Conservation (phyloP, 306 rosid species). For the Castanea mollissima region DNA sequence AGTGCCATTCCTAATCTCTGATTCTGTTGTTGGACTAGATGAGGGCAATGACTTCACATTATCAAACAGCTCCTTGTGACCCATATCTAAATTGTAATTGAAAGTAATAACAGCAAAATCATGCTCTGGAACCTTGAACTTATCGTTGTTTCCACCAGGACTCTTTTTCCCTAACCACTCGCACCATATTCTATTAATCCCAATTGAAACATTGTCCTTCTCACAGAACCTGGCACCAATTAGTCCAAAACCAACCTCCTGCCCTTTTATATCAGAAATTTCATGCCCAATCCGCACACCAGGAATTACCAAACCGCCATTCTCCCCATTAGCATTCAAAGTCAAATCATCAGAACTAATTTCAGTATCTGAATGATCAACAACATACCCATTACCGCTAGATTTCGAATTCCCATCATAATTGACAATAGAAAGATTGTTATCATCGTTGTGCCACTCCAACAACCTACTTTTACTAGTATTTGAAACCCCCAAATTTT, state of each 20-base stretch:
- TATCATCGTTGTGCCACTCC: constrained; percentile 34
- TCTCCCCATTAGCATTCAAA: constrained; percentile 21
- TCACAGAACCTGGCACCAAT: constrained; percentile 69
- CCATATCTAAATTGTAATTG: constrained; percentile 59
- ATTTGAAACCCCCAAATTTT: constrained; percentile 27
- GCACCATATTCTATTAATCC: constrained; percentile 79
- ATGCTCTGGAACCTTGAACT: constrained; percentile 45
- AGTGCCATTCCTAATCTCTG: constrained; percentile 30
- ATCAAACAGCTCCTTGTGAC: constrained; percentile 57
- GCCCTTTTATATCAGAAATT: constrained; percentile 48
- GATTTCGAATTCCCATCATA: constrained; percentile 37
- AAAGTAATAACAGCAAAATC: constrained; percentile 65
- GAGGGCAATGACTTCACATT: constrained; percentile 50
- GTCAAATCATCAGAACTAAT: constrained; percentile 28
- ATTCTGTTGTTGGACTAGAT: constrained; percentile 38
- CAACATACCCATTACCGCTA: constrained; percentile 7
- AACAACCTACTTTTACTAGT: constrained; percentile 38
- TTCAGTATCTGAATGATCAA: constrained; percentile 30
- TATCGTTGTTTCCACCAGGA: constrained; percentile 26
- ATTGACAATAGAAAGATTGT: constrained; percentile 61
- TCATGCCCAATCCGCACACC: constrained; percentile 56
- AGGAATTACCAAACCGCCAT: constrained; percentile 44
- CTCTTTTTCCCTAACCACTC: constrained; percentile 76
- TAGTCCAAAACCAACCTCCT: constrained; percentile 61
- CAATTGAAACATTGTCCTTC: constrained; percentile 38